These are phyloP conservation scores for Salvia rosmarinus DNA, from an alignment of 257 asterid genomes.

Conservation along the genomic window DNA sequence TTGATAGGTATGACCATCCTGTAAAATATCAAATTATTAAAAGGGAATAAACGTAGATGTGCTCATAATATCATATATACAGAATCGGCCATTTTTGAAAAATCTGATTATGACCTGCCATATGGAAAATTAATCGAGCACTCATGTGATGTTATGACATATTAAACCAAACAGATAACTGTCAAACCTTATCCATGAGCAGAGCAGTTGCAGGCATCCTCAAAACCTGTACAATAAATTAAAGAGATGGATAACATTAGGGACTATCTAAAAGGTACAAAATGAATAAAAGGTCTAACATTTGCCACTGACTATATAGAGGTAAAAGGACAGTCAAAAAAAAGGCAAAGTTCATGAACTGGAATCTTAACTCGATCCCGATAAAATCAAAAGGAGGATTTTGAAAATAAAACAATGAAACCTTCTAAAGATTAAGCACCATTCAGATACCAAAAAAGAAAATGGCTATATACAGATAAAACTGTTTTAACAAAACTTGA, in stretches of 20 bases:
- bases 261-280: conserved; percentile 10
- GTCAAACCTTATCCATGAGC: conserved; percentile 66
- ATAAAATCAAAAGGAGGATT: conserved; percentile 1
- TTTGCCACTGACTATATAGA: conserved; percentile 7
- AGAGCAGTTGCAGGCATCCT: conserved; percentile 71
- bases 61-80: conserved; percentile 20
- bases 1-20: conserved; percentile 62
- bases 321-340: not conserved
- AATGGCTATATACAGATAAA: not conserved
- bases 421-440: conserved; percentile 4
- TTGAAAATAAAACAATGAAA: conserved; percentile 16
- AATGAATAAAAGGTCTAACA: conserved; percentile 8
- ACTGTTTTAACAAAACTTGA: not conserved
- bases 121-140: conserved; percentile 19
- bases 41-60: conserved; percentile 30
- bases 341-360: conserved; percentile 5
- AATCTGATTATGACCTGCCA: conserved; percentile 29
- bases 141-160: conserved; percentile 16
- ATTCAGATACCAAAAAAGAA: not conserved
- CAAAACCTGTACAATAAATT: conserved; percentile 60
- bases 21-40: conserved; percentile 38
- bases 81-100: not conserved
- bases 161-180: conserved; percentile 16
- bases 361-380: not conserved
- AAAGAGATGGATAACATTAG: conserved; percentile 21